Evolutionary conservation across 768 basidiomycete species (phyloP), one percentile per base, ranked within the genome.

Genomic region (Termitomyces heimii): DNA sequence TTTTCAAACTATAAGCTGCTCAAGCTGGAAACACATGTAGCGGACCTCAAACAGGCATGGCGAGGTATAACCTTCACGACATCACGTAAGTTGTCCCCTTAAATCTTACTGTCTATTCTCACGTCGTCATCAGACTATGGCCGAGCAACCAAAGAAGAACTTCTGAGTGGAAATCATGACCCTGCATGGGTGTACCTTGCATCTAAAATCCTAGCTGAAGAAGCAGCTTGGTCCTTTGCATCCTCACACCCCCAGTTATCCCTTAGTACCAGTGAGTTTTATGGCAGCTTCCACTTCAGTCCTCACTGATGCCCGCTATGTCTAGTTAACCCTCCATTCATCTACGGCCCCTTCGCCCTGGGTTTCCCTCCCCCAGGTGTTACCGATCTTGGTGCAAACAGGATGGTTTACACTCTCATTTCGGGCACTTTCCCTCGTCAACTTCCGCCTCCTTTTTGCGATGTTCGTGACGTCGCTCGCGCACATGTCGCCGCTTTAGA

Each of bases 221-320:
- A 63, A 31, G 71, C 69, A 5, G 67, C 71, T 0, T 76, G 75
- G 75, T 62, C 70, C 16, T 74, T 70, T 55, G 75, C 69, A 1
- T 72, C 72, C n/a, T 54, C 61, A 44, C 70, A 75, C 51, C 71
- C 71, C 22, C 62, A 71, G 44, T 57, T 75, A 18, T 70, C 74
- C 28, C 54, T 73, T 34, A 66, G 68, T 16, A 65, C 67, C 2
- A 54, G 74, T 75, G 54, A 49, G 72, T 61, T 32, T 29, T 31
- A 35, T 16, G 32, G 12, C 8, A 14, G 24, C 18, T 12, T 34
- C 31, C 47, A 29, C n/a, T 47, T 10, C 10, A 47, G 13, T 14
- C 28, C 18, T 20, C 18, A 5, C 10, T 39, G 16, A 58, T 20
- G 54, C 20, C 45, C 26, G 28, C 31, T 47, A 73, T 70, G 69